A percentile compares a stretch with the other conserved stretches of the same genome.
These are phyloP conservation scores for Colletotrichum sp. DNA, from an alignment of 2,329 filamentous ascomycete genomes.

Conservation along the genomic window DNA sequence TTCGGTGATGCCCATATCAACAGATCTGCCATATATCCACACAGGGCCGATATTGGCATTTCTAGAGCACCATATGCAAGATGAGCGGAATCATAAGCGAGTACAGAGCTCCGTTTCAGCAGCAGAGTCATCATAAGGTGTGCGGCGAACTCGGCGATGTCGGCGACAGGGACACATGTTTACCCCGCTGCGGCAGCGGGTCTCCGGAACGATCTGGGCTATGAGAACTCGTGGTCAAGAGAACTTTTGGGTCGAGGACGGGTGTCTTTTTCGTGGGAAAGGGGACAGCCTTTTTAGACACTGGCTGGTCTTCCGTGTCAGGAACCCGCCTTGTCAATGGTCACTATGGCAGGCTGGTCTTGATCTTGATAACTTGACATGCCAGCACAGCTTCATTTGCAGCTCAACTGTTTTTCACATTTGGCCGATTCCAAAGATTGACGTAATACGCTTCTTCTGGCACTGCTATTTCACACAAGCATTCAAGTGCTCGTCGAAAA, in stretches of 20 bases:
- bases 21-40: not conserved
- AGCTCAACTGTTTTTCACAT: too few relatives aligned
- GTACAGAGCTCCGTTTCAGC: not conserved
- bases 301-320: accelerated
- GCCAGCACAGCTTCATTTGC: not conserved
- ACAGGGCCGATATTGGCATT: not conserved
- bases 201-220: not conserved
- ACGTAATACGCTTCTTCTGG: too few relatives aligned
- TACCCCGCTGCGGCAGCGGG: not conserved
- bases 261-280: not conserved
- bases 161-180: not conserved
- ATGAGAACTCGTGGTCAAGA: not conserved
- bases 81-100: not conserved
- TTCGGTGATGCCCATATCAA: not conserved
- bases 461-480: not conserved
- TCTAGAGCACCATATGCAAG: not conserved
- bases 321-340: not conserved
- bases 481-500: accelerated
- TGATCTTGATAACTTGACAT: not conserved
- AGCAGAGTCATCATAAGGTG: not conserved
- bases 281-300: accelerated
- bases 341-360: not conserved
- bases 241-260: not conserved
- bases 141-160: not conserved
- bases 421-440: too few relatives aligned